Conservation (phyloP, 1,284 basidiomycete species). For the Porodaedalea pini region DNA sequence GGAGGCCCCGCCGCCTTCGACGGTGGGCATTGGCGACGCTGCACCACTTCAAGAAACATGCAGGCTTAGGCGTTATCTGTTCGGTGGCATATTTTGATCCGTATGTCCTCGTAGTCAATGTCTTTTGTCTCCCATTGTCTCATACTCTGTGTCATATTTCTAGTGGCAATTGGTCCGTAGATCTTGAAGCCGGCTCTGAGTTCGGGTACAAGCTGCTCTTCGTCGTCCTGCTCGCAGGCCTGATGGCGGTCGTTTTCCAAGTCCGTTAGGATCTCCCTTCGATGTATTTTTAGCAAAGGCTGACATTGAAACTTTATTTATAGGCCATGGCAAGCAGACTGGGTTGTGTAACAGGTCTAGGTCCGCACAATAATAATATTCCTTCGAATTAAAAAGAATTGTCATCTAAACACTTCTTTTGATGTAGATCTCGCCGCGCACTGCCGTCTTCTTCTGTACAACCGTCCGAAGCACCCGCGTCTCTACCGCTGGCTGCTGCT, state of each 20-base stretch:
- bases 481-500: slow-evolving; percentile 63
- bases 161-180: slow-evolving; percentile 75
- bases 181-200: slow-evolving; percentile 68
- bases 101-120: slow-evolving; percentile 32
- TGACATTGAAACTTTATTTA: slow-evolving; percentile 16
- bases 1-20: background rate
- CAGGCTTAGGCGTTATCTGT: slow-evolving; percentile 47
- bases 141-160: background rate
- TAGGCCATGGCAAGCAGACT: slow-evolving; percentile 60
- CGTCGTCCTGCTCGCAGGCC: slow-evolving; percentile 77
- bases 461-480: slow-evolving; percentile 56
- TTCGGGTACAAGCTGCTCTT: slow-evolving; percentile 87
- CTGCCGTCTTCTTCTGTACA: slow-evolving; percentile 66
- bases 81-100: slow-evolving; percentile 55
- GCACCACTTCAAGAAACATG: slow-evolving; percentile 41
- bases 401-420: background rate
- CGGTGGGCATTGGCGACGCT: slow-evolving; percentile 1
- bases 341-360: slow-evolving; percentile 70
- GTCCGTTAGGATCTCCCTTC: slow-evolving; percentile 33
- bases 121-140: background rate
- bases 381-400: background rate
- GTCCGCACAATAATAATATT: slow-evolving; percentile 36
- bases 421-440: slow-evolving; percentile 62
- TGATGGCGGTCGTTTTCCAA: slow-evolving; percentile 79
- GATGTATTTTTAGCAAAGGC: too few species aligned